A percentile compares a stretch with the other conserved stretches of the same genome.
These are phyloP conservation scores for Pseudocercospora pini-densiflorae DNA, from an alignment of 2,329 filamentous ascomycete species.

Conservation along the genomic window DNA sequence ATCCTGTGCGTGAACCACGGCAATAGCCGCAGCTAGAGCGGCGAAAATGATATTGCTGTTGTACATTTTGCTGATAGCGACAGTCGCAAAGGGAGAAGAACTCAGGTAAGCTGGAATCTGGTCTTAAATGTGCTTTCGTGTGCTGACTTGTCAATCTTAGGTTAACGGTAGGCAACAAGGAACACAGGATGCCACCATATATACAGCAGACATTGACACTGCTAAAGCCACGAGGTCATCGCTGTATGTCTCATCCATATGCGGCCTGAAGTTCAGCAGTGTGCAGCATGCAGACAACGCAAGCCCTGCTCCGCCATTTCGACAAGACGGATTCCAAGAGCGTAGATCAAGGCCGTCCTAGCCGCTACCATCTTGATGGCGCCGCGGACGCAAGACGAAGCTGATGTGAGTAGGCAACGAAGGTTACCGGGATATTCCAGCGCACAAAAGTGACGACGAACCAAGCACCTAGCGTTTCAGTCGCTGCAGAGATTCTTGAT, in stretches of 20 bases:
- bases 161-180: not conserved
- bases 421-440: not conserved
- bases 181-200: conserved; percentile 1
- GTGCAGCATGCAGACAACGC: conserved; percentile 11
- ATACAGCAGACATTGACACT: not conserved
- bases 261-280: conserved; percentile 9
- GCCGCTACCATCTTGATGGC: not conserved
- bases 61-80: conserved; percentile 18
- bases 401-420: conserved; percentile 2
- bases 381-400: conserved; percentile 3
- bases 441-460: not conserved
- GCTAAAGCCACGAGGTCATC: not conserved
- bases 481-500: not conserved
- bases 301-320: conserved; percentile 21
- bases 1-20: conserved; percentile 19
- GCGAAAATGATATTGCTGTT: conserved; percentile 17
- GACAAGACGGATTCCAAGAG: conserved; percentile 14
- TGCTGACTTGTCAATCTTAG: not conserved
- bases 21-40: conserved; percentile 19
- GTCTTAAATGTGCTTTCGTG: not conserved
- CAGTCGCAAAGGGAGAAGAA: conserved; percentile 4
- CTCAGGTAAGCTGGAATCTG: not conserved
- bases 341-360: conserved; percentile 8
- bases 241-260: not conserved
- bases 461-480: conserved; percentile 2